phyloP scores from a whole-genome alignment of 2,329 filamentous ascomycete species.

The Aspergillus tamarii region DNA sequence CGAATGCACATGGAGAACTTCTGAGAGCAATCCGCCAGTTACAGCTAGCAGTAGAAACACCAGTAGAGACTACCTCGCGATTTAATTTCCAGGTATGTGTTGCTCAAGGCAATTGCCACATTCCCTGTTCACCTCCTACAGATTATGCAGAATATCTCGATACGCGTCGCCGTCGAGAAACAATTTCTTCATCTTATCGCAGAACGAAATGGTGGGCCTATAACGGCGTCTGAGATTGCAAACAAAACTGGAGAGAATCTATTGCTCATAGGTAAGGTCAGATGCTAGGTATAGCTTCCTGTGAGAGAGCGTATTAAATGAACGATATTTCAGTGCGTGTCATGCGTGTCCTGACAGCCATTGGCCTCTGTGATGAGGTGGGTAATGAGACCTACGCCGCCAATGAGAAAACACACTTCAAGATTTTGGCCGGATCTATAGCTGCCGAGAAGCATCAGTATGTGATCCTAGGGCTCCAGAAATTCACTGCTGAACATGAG shows the following conservation, averaged over 20 bases:
- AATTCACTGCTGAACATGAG: not conserved
- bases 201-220: not conserved
- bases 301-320: not conserved
- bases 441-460: conserved; percentile 24
- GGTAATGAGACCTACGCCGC: conserved; percentile 22
- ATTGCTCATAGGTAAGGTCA: conserved; percentile 14
- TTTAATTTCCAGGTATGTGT: conserved; percentile 19
- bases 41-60: conserved; percentile 20
- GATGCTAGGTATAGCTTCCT: too few relatives aligned
- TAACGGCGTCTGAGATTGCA: conserved; percentile 17
- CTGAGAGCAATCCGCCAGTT: conserved; percentile 19
- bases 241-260: conserved; percentile 12
- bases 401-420: conserved; percentile 21
- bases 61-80: conserved; percentile 21
- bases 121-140: conserved; percentile 31
- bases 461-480: not conserved
- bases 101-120: not conserved
- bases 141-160: conserved; percentile 25
- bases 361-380: conserved; percentile 21
- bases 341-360: conserved; percentile 23
- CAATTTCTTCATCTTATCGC: conserved; percentile 16
- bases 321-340: conserved; percentile 15
- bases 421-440: conserved; percentile 20
- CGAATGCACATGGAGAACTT: conserved; percentile 15
- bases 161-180: conserved; percentile 17